Conservation (phyloP, 352 stramenopile species). For the Globisporangium canariense region DNA sequence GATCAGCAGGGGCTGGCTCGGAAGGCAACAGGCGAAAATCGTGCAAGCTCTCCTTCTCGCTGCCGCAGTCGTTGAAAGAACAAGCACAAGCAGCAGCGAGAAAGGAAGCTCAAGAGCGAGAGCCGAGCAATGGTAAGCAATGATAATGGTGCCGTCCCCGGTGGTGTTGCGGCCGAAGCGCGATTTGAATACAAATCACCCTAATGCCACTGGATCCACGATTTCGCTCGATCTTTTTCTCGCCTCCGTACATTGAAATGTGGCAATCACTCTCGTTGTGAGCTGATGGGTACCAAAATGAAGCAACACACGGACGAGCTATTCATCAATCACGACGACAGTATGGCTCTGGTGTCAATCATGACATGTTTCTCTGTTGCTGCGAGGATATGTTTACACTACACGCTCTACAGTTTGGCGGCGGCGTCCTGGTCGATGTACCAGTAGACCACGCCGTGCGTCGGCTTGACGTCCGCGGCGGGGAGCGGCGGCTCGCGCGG, state of each 20-base stretch:
- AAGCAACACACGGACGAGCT: neutral
- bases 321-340: neutral
- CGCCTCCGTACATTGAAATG: neutral
- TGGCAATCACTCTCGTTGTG: constrained; percentile 3
- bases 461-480: constrained; percentile 68
- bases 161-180: no score
- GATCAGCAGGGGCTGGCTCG: no score
- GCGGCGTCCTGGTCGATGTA: constrained; percentile 82
- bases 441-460: constrained; percentile 74
- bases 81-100: no score
- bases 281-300: constrained; percentile 3
- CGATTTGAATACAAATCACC: no score
- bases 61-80: no score
- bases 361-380: neutral
- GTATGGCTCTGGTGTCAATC: constrained; percentile 5
- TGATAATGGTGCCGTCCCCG: no score
- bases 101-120: no score
- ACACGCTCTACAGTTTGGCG: constrained; percentile 41
- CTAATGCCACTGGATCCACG: no score
- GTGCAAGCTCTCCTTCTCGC: no score
- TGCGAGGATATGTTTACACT: constrained; percentile 7
- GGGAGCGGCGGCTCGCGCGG: constrained; percentile 58
- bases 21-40: no score
- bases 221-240: neutral
- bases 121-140: no score